These are phyloP conservation scores for Peniophora sp. DNA, from an alignment of 1,284 basidiomycete genomes.

Conservation along the genomic window DNA sequence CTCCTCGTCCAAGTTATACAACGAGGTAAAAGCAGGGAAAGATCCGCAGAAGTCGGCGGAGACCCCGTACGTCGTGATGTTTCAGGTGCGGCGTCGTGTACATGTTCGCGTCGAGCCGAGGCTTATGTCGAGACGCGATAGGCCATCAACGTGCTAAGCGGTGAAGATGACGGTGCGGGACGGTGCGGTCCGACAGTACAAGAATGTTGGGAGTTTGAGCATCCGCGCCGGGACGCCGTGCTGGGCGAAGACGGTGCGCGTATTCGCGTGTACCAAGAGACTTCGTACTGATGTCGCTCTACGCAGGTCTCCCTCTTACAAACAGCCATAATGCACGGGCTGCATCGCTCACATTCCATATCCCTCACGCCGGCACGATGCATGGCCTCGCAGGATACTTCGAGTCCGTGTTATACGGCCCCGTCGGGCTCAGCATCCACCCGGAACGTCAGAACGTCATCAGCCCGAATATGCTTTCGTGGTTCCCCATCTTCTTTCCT, in stretches of 20 bases:
- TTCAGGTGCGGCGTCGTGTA: conserved; percentile 36
- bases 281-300: conserved; percentile 3
- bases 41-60: conserved; percentile 61
- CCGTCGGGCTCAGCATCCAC: conserved; percentile 89
- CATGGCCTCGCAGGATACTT: conserved; percentile 99
- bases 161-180: conserved; percentile 52
- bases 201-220: conserved; percentile 97
- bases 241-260: conserved; percentile 62
- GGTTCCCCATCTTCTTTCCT: conserved; percentile 98
- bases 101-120: too few species aligned
- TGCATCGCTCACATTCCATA: conserved; percentile 79
- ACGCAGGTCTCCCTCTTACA: conserved; percentile 68
- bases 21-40: conserved; percentile 62
- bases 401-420: conserved; percentile 87
- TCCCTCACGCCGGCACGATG: conserved; percentile 90
- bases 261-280: conserved; percentile 1
- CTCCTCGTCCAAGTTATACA: conserved; percentile 87
- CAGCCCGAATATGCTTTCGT: conserved; percentile 94
- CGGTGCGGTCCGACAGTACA: conserved; percentile 81
- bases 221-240: conserved; percentile 76
- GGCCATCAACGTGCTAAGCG: conserved; percentile 82
- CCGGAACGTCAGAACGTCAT: conserved; percentile 79
- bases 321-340: conserved; percentile 86
- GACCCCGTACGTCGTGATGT: conserved; percentile 98
- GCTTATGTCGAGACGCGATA: too few species aligned